These are phyloP conservation scores for Hypoxylon sp. DNA, from an alignment of 2,329 filamentous ascomycete species.

Conservation along the genomic window DNA sequence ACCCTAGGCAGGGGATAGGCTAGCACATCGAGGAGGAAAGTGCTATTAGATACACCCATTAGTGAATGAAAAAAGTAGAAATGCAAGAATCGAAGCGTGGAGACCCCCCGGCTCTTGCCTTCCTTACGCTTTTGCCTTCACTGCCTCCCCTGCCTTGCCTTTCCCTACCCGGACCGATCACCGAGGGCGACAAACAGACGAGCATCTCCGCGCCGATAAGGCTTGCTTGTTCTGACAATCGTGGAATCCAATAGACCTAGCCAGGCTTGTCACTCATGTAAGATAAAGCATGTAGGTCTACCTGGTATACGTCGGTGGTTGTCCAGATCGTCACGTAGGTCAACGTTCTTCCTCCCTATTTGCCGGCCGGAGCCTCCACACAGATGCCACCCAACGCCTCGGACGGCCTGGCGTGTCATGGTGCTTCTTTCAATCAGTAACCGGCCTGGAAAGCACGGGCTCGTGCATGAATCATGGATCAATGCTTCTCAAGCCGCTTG, in stretches of 20 bases:
- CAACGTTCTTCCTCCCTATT: not conserved
- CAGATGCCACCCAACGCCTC: not conserved
- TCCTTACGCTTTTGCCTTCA: too few species aligned
- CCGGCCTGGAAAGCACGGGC: not conserved
- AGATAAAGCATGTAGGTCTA: slow-evolving; percentile 12
- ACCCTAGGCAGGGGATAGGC: slow-evolving; percentile 18
- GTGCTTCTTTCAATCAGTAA: not conserved
- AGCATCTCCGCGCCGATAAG: too few species aligned
- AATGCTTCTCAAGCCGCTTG: not conserved
- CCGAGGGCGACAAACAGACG: not conserved
- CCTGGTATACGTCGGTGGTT: not conserved
- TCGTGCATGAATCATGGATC: not conserved
- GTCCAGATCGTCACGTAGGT: too few species aligned
- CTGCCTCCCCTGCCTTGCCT: too few species aligned
- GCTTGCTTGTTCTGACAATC: too few species aligned
- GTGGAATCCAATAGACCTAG: not conserved
- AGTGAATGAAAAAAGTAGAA: too few species aligned
- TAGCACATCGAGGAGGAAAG: too few species aligned
- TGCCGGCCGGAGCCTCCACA: not conserved
- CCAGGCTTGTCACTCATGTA: not conserved
- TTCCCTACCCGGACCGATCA: not conserved
- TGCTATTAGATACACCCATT: too few species aligned
- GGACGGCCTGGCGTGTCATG: not conserved
- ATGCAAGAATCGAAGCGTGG: too few species aligned
- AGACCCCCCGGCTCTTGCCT: not conserved